Conservation (phyloP, 2,329 filamentous ascomycete genomes). For the Colletotrichum noveboracense region DNA sequence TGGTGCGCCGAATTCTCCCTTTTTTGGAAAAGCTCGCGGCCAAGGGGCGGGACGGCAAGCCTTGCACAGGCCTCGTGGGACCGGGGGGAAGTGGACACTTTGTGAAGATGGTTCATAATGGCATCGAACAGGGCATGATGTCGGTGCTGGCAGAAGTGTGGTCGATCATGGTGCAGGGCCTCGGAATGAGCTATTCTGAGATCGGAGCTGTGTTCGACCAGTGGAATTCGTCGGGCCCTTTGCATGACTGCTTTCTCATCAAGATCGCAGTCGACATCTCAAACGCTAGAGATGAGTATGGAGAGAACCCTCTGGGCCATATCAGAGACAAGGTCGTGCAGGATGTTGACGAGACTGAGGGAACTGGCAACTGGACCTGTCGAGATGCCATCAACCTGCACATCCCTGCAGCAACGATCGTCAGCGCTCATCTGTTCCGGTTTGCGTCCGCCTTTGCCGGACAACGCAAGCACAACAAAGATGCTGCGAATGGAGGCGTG, state of each 20-base stretch:
- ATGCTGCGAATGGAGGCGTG: conserved; percentile 38
- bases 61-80: conserved; percentile 66
- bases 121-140: conserved; percentile 77
- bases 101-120: conserved; percentile 79
- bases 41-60: conserved; percentile 62
- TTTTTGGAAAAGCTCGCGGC: conserved; percentile 66
- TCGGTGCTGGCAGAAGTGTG: conserved; percentile 68
- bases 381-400: conserved; percentile 66
- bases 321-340: conserved; percentile 76
- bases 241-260: conserved; percentile 65
- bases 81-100: conserved; percentile 71
- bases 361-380: conserved; percentile 71
- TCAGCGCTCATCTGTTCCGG: conserved; percentile 65
- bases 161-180: conserved; percentile 63
- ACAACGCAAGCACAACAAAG: conserved; percentile 42
- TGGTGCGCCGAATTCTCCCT: conserved; percentile 64
- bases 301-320: conserved; percentile 60
- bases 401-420: conserved; percentile 68
- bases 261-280: conserved; percentile 68
- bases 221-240: conserved; percentile 65
- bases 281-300: conserved; percentile 47
- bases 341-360: conserved; percentile 69
- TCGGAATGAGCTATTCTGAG: conserved; percentile 64
- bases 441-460: conserved; percentile 66
- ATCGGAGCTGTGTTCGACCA: conserved; percentile 62